These are phyloP conservation scores for Diaporthe longicolla DNA, from an alignment of 2,329 filamentous ascomycete genomes.

Conservation along the genomic window DNA sequence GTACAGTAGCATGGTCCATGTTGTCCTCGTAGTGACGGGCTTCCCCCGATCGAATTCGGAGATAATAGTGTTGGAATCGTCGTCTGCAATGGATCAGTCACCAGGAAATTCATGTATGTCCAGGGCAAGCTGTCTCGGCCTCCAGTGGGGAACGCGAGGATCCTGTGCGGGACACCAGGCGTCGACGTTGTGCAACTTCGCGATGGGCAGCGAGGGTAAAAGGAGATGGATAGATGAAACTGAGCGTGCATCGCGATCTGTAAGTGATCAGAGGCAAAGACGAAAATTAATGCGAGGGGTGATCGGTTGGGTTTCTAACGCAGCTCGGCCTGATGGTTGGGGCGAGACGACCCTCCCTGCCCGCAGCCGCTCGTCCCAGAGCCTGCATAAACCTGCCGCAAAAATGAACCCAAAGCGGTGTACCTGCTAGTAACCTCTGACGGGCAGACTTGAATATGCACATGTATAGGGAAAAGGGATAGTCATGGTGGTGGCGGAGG, in stretches of 20 bases:
- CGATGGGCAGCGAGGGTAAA: not conserved
- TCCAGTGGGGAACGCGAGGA: slow-evolving; percentile 9
- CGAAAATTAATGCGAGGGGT: slow-evolving; percentile 7
- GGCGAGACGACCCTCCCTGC: not conserved
- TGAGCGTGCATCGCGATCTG: not conserved
- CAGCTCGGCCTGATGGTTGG: slow-evolving; percentile 31
- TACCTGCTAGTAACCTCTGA: slow-evolving; percentile 1
- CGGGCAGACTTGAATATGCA: slow-evolving; percentile 2
- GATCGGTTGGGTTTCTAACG: slow-evolving; percentile 23
- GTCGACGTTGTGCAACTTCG: slow-evolving; percentile 2
- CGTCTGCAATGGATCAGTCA: slow-evolving; percentile 69
- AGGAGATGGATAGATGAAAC: not conserved
- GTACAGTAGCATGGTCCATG: slow-evolving; percentile 93
- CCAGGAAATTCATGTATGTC: slow-evolving; percentile 41
- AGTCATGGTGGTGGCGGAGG: not conserved
- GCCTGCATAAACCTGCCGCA: slow-evolving; percentile 22
- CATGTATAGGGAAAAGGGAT: slow-evolving; percentile 22
- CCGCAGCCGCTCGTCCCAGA: slow-evolving; percentile 26
- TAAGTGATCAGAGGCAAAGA: not conserved
- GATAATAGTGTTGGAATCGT: slow-evolving; percentile 84
- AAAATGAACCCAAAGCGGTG: slow-evolving; percentile 6
- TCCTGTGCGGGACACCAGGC: not conserved
- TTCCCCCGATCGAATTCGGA: slow-evolving; percentile 61
- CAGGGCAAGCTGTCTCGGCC: not conserved
- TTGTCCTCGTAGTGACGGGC: slow-evolving; percentile 76